These are phyloP conservation scores for Didymella keratinophila DNA, from an alignment of 2,329 filamentous ascomycete species.

Conservation along the genomic window DNA sequence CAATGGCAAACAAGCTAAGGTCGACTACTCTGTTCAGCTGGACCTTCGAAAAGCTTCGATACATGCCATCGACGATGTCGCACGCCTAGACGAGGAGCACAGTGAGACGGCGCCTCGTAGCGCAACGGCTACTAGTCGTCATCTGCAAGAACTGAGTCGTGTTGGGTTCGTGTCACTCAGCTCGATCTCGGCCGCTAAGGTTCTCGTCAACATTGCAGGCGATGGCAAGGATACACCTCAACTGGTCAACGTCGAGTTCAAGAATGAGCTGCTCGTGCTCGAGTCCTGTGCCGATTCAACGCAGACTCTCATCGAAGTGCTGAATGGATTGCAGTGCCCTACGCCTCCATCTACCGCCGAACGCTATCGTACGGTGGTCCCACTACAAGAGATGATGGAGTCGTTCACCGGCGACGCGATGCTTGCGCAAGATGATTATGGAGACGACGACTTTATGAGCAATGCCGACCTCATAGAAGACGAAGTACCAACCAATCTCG, in stretches of 20 bases:
- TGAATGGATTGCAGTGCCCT: slow-evolving; percentile 83
- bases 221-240: slow-evolving; percentile 67
- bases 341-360: slow-evolving; percentile 80
- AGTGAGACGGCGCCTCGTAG: slow-evolving; percentile 18
- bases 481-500: slow-evolving; percentile 50
- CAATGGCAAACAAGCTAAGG: slow-evolving; percentile 70
- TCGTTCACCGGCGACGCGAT: slow-evolving; percentile 91
- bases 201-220: slow-evolving; percentile 67
- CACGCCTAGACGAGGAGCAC: slow-evolving; percentile 51
- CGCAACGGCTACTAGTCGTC: slow-evolving; percentile 46
- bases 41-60: slow-evolving; percentile 82
- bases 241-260: slow-evolving; percentile 79
- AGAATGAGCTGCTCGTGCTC: slow-evolving; percentile 85
- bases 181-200: slow-evolving; percentile 82
- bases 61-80: slow-evolving; percentile 80
- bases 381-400: slow-evolving; percentile 85
- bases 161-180: slow-evolving; percentile 86
- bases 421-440: slow-evolving; percentile 65
- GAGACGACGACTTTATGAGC: slow-evolving; percentile 52
- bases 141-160: slow-evolving; percentile 61
- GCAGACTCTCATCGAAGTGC: slow-evolving; percentile 82
- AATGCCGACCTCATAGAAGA: slow-evolving; percentile 52
- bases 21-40: slow-evolving; percentile 69
- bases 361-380: slow-evolving; percentile 88
- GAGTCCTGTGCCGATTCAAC: slow-evolving; percentile 98